Percentiles rank a stretch among this genome's conserved stretches.
phyloP scores from a whole-genome alignment of 2,329 filamentous ascomycete genomes.

The Nemania diffusa region DNA sequence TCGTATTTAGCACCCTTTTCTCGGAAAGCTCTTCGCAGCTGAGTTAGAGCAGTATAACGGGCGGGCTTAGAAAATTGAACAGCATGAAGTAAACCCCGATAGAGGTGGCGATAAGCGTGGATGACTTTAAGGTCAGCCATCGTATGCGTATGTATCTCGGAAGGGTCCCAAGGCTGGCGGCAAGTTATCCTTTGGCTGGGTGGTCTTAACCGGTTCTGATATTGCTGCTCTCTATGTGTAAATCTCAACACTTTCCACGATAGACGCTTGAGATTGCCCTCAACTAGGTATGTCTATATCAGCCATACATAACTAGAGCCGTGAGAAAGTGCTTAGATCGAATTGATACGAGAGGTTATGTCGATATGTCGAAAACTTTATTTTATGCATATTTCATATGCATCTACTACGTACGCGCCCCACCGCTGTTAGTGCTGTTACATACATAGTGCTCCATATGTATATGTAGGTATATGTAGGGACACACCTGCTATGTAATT shows the following conservation, averaged over 20 bases:
- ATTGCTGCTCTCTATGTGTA: background rate
- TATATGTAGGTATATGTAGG: no score
- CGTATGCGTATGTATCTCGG: background rate
- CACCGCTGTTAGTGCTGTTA: no score
- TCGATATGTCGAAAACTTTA: no score
- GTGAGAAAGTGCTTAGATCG: no score
- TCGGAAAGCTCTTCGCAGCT: constrained; percentile 69
- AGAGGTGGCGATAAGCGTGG: constrained; percentile 76
- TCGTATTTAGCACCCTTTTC: constrained; percentile 60
- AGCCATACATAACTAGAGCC: no score
- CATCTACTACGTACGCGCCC: no score
- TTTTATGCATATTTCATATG: no score
- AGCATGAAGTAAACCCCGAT: constrained; percentile 73
- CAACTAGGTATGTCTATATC: no score
- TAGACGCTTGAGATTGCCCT: background rate
- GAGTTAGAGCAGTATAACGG: constrained; percentile 69
- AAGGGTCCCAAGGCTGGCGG: background rate
- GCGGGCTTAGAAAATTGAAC: constrained; percentile 77
- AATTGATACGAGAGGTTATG: no score
- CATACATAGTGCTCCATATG: no score
- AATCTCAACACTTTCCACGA: background rate
- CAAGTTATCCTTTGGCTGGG: background rate
- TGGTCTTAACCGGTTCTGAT: background rate
- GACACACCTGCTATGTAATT: no score
- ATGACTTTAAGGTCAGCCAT: constrained; percentile 60